These are phyloP conservation scores for Diaporthe destruens DNA, from an alignment of 2,329 filamentous ascomycete species.

Conservation along the genomic window DNA sequence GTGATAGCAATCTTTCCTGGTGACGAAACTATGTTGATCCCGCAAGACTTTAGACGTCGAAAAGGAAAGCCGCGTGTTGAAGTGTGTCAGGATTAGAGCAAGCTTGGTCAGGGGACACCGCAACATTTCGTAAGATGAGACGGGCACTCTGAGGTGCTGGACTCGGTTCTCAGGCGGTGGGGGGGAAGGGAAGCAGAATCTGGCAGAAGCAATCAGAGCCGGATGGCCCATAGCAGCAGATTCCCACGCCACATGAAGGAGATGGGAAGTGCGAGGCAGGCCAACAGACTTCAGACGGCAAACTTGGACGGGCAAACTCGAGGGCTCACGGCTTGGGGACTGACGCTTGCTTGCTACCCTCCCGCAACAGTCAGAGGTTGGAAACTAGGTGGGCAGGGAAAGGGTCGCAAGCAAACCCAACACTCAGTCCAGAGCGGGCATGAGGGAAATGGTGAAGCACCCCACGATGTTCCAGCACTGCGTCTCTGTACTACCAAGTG, in stretches of 20 bases:
- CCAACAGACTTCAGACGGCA: conserved; percentile 33
- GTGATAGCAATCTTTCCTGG: background rate
- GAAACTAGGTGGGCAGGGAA: background rate
- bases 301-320: conserved; percentile 37
- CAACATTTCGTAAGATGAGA: conserved; percentile 12
- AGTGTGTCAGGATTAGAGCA: conserved; percentile 30
- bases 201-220: conserved; percentile 13
- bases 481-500: conserved; percentile 34
- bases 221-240: background rate
- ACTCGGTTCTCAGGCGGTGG: conserved; percentile 7
- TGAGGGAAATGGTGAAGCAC: conserved; percentile 18
- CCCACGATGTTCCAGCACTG: conserved; percentile 21
- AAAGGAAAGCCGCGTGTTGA: conserved; percentile 16
- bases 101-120: conserved; percentile 4
- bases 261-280: background rate
- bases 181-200: background rate
- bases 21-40: background rate
- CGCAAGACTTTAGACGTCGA: background rate
- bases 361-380: background rate
- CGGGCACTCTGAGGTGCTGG: background rate
- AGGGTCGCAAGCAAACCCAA: background rate
- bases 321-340: background rate
- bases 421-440: background rate
- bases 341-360: conserved; percentile 5
- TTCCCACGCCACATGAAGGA: background rate